phyloP scores from a whole-genome alignment of 1,284 basidiomycete genomes.

The Leccinum insolens region DNA sequence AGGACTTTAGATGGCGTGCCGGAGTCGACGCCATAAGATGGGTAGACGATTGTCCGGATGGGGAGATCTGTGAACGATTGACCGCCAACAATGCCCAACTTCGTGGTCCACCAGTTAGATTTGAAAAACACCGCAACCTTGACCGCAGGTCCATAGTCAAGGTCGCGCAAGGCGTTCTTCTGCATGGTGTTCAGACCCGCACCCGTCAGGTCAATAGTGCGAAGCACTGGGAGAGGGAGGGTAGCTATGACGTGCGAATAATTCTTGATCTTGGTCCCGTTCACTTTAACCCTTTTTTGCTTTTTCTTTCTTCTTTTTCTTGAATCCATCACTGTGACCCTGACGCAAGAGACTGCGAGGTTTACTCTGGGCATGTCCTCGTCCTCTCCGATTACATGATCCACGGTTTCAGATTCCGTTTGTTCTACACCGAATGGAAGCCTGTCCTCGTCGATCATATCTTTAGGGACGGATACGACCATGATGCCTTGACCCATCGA shows the following conservation, averaged over 20 bases:
- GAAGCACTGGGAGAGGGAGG: slow-evolving; percentile 20
- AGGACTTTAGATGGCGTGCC: slow-evolving; percentile 20
- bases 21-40: slow-evolving; percentile 37
- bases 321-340: too few species aligned
- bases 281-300: too few species aligned
- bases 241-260: slow-evolving; percentile 23
- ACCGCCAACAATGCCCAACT: slow-evolving; percentile 31
- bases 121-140: slow-evolving; percentile 42
- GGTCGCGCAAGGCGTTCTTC: slow-evolving; percentile 17
- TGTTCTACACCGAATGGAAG: background rate
- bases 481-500: slow-evolving; percentile 9
- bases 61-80: slow-evolving; percentile 41
- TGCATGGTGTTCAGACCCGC: slow-evolving; percentile 17
- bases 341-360: slow-evolving; percentile 2
- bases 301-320: too few species aligned
- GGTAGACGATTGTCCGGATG: slow-evolving; percentile 33
- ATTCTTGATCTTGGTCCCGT: background rate
- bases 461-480: background rate
- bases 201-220: slow-evolving; percentile 15
- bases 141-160: slow-evolving; percentile 12
- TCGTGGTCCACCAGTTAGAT: slow-evolving; percentile 39
- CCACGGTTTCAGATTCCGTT: background rate
- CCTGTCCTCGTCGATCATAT: background rate
- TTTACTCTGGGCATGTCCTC: background rate
- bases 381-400: background rate